Evolutionary conservation across 1,284 basidiomycete species (phyloP).

Genomic region (Marasmius oreades): DNA sequence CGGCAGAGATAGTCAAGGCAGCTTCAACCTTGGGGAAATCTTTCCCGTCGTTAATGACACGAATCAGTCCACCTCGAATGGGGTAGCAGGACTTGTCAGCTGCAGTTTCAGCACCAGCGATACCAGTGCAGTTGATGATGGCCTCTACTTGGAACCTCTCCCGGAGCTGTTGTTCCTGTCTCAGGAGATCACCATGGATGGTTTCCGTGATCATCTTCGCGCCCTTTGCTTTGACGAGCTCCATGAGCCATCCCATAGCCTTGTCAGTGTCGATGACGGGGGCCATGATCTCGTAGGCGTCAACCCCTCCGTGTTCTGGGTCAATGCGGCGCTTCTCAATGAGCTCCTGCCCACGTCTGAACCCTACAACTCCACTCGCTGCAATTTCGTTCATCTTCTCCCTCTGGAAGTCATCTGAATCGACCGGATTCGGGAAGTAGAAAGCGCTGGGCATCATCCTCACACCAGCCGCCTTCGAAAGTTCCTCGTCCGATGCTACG

Average conservation of each 20-base stretch:
- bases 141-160: constrained; percentile 26
- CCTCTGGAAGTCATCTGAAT: constrained; percentile 25
- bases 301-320: constrained; percentile 27
- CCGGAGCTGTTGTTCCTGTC: constrained; percentile 27
- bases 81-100: constrained; percentile 31
- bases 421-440: constrained; percentile 31
- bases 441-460: constrained; percentile 24
- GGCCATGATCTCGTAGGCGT: constrained; percentile 32
- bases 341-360: constrained; percentile 26
- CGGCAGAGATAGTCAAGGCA: constrained; percentile 25
- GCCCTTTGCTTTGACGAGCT: constrained; percentile 28
- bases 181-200: constrained; percentile 23
- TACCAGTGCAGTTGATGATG: constrained; percentile 34
- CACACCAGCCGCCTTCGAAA: constrained; percentile 15
- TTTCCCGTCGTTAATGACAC: constrained; percentile 34
- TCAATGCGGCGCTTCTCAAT: constrained; percentile 26
- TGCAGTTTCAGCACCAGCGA: constrained; percentile 28
- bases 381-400: constrained; percentile 27
- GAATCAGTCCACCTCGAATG: constrained; percentile 34
- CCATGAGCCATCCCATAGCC: constrained; percentile 29
- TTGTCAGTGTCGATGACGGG: constrained; percentile 35
- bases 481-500: constrained; percentile 9
- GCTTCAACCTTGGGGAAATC: constrained; percentile 31
- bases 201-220: constrained; percentile 27
- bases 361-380: constrained; percentile 23